A percentile compares a stretch with the other conserved stretches of the same genome.
phyloP scores from a whole-genome alignment of 352 stramenopile genomes.

The Pythium brachiatum region DNA sequence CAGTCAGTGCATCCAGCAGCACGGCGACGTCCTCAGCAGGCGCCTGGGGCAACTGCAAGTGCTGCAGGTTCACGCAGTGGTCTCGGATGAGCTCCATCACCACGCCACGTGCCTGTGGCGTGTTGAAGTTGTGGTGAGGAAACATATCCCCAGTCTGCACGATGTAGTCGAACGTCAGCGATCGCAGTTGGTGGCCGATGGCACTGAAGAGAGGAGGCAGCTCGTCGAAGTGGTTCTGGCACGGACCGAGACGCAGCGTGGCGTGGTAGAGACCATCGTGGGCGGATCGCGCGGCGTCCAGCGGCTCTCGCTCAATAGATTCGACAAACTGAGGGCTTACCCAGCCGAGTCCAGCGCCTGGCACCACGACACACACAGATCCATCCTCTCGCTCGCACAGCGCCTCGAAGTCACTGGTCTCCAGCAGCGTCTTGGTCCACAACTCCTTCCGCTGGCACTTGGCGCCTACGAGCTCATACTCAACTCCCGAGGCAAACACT shows the following conservation, averaged over 20 bases:
- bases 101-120: background rate
- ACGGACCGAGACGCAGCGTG: background rate
- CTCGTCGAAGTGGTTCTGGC: background rate
- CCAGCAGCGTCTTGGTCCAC: conserved; percentile 4
- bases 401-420: conserved; percentile 12
- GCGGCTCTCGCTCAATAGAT: conserved; percentile 10
- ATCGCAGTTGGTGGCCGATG: background rate
- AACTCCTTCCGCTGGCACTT: background rate
- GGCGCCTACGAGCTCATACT: background rate
- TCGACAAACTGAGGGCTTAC: background rate
- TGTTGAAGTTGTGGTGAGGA: background rate
- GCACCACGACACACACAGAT: conserved; percentile 10
- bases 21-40: background rate
- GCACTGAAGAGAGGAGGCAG: background rate
- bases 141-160: too few species aligned
- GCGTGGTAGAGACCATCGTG: conserved; percentile 2
- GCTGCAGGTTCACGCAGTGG: background rate
- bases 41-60: background rate
- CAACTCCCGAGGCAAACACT: background rate
- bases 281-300: background rate
- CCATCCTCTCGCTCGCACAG: conserved; percentile 15
- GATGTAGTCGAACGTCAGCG: background rate
- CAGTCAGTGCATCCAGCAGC: background rate
- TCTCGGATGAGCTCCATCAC: background rate
- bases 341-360: conserved; percentile 9